phyloP scores from a whole-genome alignment of 2,329 filamentous ascomycete species.

The Penicillium sp. region DNA sequence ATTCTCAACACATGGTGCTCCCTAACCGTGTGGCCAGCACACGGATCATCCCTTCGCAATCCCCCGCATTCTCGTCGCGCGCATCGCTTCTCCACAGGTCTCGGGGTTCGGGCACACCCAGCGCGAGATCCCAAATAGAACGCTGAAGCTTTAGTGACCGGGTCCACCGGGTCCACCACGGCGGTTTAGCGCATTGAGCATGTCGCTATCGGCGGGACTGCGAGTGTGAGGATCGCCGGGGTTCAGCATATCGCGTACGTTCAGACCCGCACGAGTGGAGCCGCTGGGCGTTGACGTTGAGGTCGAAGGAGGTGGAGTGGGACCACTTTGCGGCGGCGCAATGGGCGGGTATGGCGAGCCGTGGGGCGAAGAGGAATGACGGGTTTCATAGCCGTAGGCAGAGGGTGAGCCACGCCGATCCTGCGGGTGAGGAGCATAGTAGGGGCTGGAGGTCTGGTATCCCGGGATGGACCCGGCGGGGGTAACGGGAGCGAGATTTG shows the following conservation, averaged over 20 bases:
- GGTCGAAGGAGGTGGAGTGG: conserved; percentile 36
- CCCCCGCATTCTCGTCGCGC: conserved; percentile 10
- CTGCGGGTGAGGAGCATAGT: conserved; percentile 38
- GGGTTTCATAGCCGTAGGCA: conserved; percentile 43
- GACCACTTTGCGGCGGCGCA: conserved; percentile 32
- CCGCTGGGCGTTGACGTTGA: conserved; percentile 36
- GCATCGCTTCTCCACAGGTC: conserved; percentile 4
- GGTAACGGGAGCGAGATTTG: conserved; percentile 49
- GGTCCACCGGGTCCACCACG: conserved; percentile 28
- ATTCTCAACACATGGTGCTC: conserved; percentile 18
- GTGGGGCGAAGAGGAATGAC: conserved; percentile 46
- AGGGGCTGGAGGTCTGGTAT: conserved; percentile 42
- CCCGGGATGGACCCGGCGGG: conserved; percentile 44
- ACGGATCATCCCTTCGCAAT: conserved; percentile 16
- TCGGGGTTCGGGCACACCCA: neutral
- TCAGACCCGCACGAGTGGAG: conserved; percentile 43
- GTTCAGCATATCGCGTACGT: conserved; percentile 51
- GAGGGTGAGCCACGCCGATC: conserved; percentile 48
- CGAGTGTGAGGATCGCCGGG: conserved; percentile 42
- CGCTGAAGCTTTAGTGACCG: conserved; percentile 24
- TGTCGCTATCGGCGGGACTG: conserved; percentile 50
- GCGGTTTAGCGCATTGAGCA: conserved; percentile 50
- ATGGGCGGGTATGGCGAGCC: conserved; percentile 41
- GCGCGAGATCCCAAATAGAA: neutral
- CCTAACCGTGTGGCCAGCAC: conserved; percentile 27